Conservation (phyloP, 805 yeast species). For the Barnettozyma sucrosica region DNA sequence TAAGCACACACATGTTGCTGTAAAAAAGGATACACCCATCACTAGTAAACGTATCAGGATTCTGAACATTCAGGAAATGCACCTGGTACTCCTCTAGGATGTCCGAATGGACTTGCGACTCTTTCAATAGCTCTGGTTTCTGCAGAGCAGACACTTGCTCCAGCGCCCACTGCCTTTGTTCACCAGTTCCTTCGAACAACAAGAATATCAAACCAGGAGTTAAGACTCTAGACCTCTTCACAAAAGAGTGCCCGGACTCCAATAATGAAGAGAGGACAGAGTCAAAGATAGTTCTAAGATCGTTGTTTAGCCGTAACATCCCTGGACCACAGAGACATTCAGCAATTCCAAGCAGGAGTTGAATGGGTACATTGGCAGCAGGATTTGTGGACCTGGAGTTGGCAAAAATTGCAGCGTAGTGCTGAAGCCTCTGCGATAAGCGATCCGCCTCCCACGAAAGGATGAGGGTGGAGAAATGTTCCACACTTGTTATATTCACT, state of each 20-base stretch:
- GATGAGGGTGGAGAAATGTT: slow-evolving; percentile 17
- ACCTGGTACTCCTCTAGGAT: slow-evolving; percentile 50
- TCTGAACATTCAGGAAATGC: slow-evolving; percentile 49
- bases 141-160: slow-evolving; percentile 24
- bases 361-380: slow-evolving; percentile 10
- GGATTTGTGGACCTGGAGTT: slow-evolving; percentile 1
- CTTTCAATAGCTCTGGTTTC: slow-evolving; percentile 11
- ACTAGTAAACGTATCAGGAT: slow-evolving; percentile 42
- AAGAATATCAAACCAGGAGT: slow-evolving; percentile 51
- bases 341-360: slow-evolving; percentile 27
- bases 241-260: slow-evolving; percentile 25
- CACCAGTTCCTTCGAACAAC: slow-evolving; percentile 46
- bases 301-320: slow-evolving; percentile 35
- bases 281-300: slow-evolving; percentile 33
- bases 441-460: slow-evolving; percentile 26
- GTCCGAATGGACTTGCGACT: slow-evolving; percentile 28
- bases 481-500: slow-evolving; percentile 25
- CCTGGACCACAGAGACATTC: slow-evolving; percentile 51
- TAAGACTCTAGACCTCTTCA: slow-evolving; percentile 21
- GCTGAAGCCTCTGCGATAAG: slow-evolving; percentile 9
- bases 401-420: neutral
- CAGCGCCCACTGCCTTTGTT: slow-evolving; percentile 45
- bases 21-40: slow-evolving; percentile 41
- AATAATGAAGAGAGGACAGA: slow-evolving; percentile 30
- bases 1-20: slow-evolving; percentile 33